phyloP scores from a whole-genome alignment of 2,329 filamentous ascomycete species.

The Colletotrichum chlorophyti region DNA sequence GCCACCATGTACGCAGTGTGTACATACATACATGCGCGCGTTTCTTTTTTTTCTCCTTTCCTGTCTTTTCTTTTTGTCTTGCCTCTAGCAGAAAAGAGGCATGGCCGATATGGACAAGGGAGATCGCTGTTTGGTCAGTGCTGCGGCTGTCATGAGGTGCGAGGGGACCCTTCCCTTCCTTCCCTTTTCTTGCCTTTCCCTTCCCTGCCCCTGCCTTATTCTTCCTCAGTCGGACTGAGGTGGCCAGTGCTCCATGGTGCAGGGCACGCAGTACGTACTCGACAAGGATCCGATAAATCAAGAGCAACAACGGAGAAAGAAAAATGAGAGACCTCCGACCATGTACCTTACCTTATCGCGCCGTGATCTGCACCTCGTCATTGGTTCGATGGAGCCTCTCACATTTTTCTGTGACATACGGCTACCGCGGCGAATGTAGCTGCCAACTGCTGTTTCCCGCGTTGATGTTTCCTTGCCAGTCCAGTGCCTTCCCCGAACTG shows the following conservation, averaged over 20 bases:
- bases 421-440: slow-evolving; percentile 6
- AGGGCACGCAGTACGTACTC: too few species aligned
- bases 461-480: background rate
- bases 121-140: slow-evolving; percentile 9
- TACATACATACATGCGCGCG: too few species aligned
- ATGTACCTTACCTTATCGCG: slow-evolving; percentile 28
- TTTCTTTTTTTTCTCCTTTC: too few species aligned
- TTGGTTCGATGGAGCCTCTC: slow-evolving; percentile 24
- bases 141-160: background rate
- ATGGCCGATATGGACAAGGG: slow-evolving; percentile 7
- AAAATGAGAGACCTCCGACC: slow-evolving; percentile 13
- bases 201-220: too few species aligned
- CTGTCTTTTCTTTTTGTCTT: too few species aligned
- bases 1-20: too few species aligned
- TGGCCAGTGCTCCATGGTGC: too few species aligned
- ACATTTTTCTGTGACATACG: slow-evolving; percentile 18
- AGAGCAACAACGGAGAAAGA: slow-evolving; percentile 4
- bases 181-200: too few species aligned
- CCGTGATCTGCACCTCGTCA: slow-evolving; percentile 25
- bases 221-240: too few species aligned
- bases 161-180: too few species aligned
- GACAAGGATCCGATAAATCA: too few species aligned
- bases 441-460: background rate
- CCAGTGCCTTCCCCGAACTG: too few species aligned
- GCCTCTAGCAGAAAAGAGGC: background rate